Base-by-base conservation (phyloP, 1,139 yeast species). In the Taiozyma sp. region DNA sequence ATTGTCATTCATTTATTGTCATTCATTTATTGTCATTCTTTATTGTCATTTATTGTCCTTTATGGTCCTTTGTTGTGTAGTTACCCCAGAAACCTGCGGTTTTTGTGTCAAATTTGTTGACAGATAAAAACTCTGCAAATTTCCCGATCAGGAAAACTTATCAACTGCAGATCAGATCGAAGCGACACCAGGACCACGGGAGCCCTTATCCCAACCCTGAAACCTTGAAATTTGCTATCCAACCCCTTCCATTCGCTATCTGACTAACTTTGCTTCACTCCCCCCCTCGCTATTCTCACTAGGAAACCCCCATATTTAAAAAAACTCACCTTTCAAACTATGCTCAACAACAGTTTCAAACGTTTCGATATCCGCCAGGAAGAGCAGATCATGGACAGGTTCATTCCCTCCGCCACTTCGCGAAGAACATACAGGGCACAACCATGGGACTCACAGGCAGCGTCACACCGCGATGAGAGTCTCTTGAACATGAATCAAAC, bases 391-490 rank as follows among this genome's bases (percentile, higher is more conserved):
- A 48, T 52, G 51, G 73, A 69, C 49, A 57, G 73, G 45, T 69
- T 60, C 47, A 69, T 69, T 21, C 73, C 73, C 8, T 54, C 61
- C 5, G 46, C 42, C 13, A 55, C 69, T 1, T 67, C 69, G 1
- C 62, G 58, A 7, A 60, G 56, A 24, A 64, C 64, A 0, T 69
- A 62, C 43, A 47, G 45, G 41, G 43, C 47, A 11, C 44, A 19
- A 16, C 34, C 28, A 3, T n/a, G 14, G 14, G 39, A 41, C 49
- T 53, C 43, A 55, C 26, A 30, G 4, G 4, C 6, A 11, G n/a
- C 47, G 14, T 39, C 26, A 16, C 30, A 28, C 16, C 32, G 52
- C 45, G 51, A 44, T 10, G 54, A 60, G 42, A 55, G 54, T 34
- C 40, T 51, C 11, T 55, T 56, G 28, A 54, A 59, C 42, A 43